A percentile compares a stretch with the other conserved stretches of the same genome.
phyloP scores from a whole-genome alignment of 441 rosid species.

The Erodium moschatum region DNA sequence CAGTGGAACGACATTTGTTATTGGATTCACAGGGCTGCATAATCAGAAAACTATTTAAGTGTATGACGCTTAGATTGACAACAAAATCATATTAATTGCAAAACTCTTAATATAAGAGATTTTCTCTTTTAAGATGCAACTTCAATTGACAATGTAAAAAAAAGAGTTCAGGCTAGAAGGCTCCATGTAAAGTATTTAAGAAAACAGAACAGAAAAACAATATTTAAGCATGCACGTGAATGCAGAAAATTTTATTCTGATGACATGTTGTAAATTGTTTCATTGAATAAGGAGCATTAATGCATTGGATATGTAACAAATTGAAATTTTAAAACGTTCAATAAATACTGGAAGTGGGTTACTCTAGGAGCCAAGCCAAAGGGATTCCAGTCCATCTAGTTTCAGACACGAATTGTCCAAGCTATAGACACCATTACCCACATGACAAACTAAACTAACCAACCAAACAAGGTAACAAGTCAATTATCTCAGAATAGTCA shows the following conservation, averaged over 20 bases:
- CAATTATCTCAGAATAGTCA: background rate
- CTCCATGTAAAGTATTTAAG: background rate
- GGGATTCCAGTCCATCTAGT: constrained; percentile 2
- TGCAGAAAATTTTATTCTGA: background rate
- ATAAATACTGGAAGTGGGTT: background rate
- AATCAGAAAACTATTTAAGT: constrained; percentile 25
- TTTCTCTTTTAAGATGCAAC: background rate
- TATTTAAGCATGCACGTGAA: background rate
- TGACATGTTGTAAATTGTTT: background rate
- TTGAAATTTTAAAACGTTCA: background rate
- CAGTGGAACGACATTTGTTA: constrained; percentile 85
- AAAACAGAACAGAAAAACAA: background rate
- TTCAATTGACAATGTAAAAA: background rate
- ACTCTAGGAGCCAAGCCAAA: background rate
- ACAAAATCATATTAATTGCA: background rate
- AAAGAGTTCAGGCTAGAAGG: background rate
- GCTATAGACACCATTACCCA: background rate
- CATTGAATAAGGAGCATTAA: background rate
- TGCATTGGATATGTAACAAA: background rate
- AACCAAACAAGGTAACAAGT: constrained; percentile 1
- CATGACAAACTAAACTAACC: constrained; percentile 3
- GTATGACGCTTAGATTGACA: background rate
- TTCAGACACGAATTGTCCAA: background rate
- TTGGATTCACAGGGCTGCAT: constrained; percentile 93
- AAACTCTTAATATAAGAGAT: background rate